These are phyloP conservation scores for Candida hungchunana DNA, from an alignment of 805 yeast species.

Conservation along the genomic window DNA sequence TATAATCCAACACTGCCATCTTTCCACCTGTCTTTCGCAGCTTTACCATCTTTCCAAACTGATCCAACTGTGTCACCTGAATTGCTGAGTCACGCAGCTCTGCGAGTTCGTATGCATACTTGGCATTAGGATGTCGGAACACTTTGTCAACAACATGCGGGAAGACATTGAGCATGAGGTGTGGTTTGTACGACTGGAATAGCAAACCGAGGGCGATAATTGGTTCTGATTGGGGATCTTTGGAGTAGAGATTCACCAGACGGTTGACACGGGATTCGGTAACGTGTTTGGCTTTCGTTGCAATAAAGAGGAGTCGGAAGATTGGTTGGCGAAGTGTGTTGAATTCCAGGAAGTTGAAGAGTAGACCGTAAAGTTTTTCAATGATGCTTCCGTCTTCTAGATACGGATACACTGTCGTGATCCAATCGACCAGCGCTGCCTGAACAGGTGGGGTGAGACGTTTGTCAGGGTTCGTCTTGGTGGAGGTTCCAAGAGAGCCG, in stretches of 20 bases:
- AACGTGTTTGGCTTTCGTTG: conserved; percentile 28
- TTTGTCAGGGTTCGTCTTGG: conserved; percentile 21
- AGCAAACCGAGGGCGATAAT: conserved; percentile 22
- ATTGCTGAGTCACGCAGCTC: conserved; percentile 2
- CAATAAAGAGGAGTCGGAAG: conserved; percentile 31
- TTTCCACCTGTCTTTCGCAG: conserved; percentile 12
- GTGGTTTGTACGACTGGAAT: conserved; percentile 23
- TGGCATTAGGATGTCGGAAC: conserved; percentile 22
- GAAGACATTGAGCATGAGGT: conserved; percentile 24
- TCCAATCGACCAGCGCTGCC: conserved; percentile 30
- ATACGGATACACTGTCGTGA: conserved; percentile 28
- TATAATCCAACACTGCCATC: conserved; percentile 7
- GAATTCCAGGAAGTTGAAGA: conserved; percentile 33
- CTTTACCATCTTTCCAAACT: conserved; percentile 16
- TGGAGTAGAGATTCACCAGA: conserved; percentile 21
- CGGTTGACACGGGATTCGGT: conserved; percentile 27
- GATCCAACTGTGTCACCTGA: conserved; percentile 9
- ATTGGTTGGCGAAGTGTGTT: conserved; percentile 32
- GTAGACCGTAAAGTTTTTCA: conserved; percentile 23
- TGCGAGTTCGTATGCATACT: conserved; percentile 10
- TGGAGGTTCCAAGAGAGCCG: conserved; percentile 29
- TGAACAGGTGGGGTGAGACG: conserved; percentile 25
- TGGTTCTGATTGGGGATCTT: conserved; percentile 19
- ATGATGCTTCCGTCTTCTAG: conserved; percentile 19
- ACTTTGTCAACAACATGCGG: conserved; percentile 24